Evolutionary conservation across 768 basidiomycete species (phyloP).

Genomic region (Atractiella rhizophila): DNA sequence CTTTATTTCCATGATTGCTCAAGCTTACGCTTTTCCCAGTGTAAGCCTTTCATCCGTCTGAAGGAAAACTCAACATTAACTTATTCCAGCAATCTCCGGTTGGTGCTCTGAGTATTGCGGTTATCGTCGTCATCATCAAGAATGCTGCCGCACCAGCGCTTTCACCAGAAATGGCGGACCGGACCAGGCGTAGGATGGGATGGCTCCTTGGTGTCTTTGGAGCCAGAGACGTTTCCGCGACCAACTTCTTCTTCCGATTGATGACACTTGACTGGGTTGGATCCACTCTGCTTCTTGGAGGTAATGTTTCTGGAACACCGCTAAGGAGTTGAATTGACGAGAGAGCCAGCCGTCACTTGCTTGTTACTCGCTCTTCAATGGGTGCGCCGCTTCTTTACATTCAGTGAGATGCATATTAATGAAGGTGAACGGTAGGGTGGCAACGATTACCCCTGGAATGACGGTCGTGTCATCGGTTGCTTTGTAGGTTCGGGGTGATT

Average conservation of each 20-base stretch:
- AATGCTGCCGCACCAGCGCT: neutral
- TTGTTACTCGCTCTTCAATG: constrained; percentile 1
- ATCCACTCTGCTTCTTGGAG: neutral
- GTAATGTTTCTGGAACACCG: too few species aligned
- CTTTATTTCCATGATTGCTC: too few species aligned
- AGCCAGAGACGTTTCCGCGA: neutral
- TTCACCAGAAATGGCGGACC: neutral
- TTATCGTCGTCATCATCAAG: neutral
- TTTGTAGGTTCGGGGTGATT: constrained; percentile 14
- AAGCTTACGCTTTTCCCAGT: too few species aligned
- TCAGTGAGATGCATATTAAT: neutral
- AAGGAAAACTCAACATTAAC: too few species aligned
- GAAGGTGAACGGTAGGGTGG: constrained; percentile 21
- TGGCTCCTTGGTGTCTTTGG: neutral
- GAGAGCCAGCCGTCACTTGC: constrained; percentile 1
- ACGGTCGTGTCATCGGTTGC: constrained; percentile 26
- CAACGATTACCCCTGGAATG: constrained; percentile 25
- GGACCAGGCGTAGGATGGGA: neutral
- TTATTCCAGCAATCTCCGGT: too few species aligned
- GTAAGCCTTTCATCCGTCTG: too few species aligned
- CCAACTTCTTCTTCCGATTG: neutral
- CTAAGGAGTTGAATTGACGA: too few species aligned
- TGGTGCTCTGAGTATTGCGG: too few species aligned
- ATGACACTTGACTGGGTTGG: constrained; percentile 1
- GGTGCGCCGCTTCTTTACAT: neutral